Percentiles rank a stretch among this genome's conserved stretches.
phyloP scores from a whole-genome alignment of 805 yeast species.

The Debaryomyces prosopidis region DNA sequence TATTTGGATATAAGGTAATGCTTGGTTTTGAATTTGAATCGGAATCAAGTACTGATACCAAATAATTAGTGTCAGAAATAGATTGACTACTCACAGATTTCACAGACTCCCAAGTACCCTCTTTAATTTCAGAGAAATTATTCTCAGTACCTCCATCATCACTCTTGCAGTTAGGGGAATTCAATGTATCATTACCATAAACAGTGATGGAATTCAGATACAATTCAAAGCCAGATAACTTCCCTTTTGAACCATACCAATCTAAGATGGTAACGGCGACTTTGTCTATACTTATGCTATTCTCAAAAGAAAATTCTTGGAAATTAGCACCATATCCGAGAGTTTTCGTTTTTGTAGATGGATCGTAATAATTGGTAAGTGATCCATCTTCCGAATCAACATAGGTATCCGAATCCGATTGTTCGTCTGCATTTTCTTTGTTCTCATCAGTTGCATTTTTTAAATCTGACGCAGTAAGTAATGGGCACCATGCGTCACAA shows the following conservation, averaged over 20 bases:
- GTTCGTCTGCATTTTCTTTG: constrained; percentile 20
- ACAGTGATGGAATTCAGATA: constrained; percentile 60
- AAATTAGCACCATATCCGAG: constrained; percentile 50
- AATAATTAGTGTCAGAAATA: constrained; percentile 29
- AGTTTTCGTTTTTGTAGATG: constrained; percentile 31
- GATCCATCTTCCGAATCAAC: constrained; percentile 39
- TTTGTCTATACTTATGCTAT: constrained; percentile 59
- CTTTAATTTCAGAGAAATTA: constrained; percentile 24
- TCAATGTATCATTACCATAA: constrained; percentile 74
- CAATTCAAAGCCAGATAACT: constrained; percentile 70
- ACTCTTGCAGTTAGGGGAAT: constrained; percentile 60
- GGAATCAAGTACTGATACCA: constrained; percentile 26
- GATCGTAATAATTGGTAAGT: constrained; percentile 34
- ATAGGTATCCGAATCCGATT: constrained; percentile 29
- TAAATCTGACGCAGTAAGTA: constrained; percentile 45
- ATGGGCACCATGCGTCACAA: constrained; percentile 92
- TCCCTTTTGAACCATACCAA: constrained; percentile 70
- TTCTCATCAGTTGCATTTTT: constrained; percentile 23
- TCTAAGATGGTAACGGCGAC: constrained; percentile 63
- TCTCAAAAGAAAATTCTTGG: constrained; percentile 82
- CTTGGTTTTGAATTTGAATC: constrained; percentile 25
- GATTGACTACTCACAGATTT: constrained; percentile 25
- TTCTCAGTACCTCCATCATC: constrained; percentile 19
- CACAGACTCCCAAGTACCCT: constrained; percentile 33
- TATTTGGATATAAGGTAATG: constrained; percentile 63